A percentile compares a stretch with the other conserved stretches of the same genome.
Evolutionary conservation across 805 yeast genomes (phyloP).

Genomic region (Wickerhamomyces subpelliculosus): DNA sequence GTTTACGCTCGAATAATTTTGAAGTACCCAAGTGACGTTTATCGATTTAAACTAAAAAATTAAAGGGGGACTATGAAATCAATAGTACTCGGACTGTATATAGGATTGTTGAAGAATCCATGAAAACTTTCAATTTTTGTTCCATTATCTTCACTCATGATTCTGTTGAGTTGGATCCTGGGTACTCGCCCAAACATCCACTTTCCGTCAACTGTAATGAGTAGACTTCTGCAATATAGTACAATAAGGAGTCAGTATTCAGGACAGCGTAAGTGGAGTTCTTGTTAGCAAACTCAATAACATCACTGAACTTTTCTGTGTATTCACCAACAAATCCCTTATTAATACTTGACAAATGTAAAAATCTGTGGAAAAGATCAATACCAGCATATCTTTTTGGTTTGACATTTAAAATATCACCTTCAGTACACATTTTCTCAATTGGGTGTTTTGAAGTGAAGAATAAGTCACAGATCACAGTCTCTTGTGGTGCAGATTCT

Average conservation of each 20-base stretch:
- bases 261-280: conserved; percentile 25
- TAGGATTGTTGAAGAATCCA: no score
- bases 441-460: conserved; percentile 24
- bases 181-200: conserved; percentile 1
- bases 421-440: conserved; percentile 25
- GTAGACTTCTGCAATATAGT: conserved; percentile 23
- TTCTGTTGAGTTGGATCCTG: neutral
- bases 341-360: conserved; percentile 23
- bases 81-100: no score
- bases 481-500: conserved; percentile 24
- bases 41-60: no score
- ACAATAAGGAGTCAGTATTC: conserved; percentile 22
- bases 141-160: no score
- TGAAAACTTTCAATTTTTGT: no score
- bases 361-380: conserved; percentile 28
- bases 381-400: conserved; percentile 25
- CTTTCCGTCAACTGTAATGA: conserved; percentile 14
- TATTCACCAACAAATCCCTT: conserved; percentile 25
- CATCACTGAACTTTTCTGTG: conserved; percentile 23
- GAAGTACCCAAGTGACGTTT: no score
- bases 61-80: no score
- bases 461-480: conserved; percentile 29
- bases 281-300: conserved; percentile 22
- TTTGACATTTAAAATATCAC: conserved; percentile 21
- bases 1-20: no score